phyloP scores from a whole-genome alignment of 768 basidiomycete genomes.

The Hydnum rufescens region DNA sequence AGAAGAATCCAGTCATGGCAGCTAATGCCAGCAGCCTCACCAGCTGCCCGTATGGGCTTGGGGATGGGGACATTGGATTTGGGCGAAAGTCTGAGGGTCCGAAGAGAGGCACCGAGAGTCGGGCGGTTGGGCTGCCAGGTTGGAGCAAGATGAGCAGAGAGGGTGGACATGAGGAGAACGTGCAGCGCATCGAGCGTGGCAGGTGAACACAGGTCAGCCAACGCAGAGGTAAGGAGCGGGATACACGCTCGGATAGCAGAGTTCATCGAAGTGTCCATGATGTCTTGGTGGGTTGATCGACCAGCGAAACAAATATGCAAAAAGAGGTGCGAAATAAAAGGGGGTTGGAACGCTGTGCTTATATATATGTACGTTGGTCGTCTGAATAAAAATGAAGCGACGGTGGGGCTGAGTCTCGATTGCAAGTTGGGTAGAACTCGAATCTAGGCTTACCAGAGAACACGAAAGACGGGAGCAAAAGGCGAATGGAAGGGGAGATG shows the following conservation, averaged over 20 bases:
- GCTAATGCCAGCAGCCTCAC: not conserved
- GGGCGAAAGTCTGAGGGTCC: not conserved
- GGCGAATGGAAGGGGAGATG: too few species aligned
- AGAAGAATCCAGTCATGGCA: not conserved
- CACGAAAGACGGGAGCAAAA: too few species aligned
- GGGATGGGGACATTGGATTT: not conserved
- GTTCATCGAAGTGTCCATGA: constrained; percentile 8
- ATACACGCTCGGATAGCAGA: constrained; percentile 9
- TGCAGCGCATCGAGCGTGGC: constrained; percentile 9
- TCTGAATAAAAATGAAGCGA: too few species aligned
- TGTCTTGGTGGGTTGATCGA: too few species aligned
- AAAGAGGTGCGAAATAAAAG: too few species aligned
- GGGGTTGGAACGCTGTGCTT: too few species aligned
- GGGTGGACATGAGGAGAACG: constrained; percentile 8
- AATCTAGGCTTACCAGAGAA: too few species aligned
- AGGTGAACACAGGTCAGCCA: constrained; percentile 5
- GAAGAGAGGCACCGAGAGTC: not conserved
- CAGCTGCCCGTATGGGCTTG: not conserved
- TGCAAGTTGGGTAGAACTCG: too few species aligned
- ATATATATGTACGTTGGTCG: too few species aligned
- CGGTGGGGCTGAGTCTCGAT: too few species aligned
- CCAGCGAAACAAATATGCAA: too few species aligned
- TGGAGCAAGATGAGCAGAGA: constrained; percentile 9
- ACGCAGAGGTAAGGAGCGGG: constrained; percentile 7
- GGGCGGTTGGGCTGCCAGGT: not conserved